Evolutionary conservation across 148 eudicot genomes (phyloP).

Genomic region (Rhododendron molle): DNA sequence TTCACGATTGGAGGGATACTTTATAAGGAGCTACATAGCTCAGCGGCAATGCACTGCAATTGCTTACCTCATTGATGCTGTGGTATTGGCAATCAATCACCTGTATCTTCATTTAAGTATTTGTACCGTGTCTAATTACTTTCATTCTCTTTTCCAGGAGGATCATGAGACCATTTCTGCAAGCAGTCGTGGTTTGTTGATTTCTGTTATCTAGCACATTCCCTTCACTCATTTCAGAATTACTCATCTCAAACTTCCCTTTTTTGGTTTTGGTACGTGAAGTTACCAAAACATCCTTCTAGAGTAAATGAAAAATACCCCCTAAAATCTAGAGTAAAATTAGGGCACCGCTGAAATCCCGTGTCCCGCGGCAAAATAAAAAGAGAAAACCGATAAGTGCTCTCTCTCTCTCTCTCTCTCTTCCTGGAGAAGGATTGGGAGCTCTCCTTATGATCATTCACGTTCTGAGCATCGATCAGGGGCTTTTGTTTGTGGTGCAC

Average conservation of each 20-base stretch:
- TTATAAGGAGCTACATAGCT: neutral
- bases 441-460: neutral
- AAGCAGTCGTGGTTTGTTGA: neutral
- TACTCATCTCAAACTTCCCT: too few species aligned
- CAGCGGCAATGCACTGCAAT: neutral
- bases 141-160: neutral
- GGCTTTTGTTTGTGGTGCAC: neutral
- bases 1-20: neutral
- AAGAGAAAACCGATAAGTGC: too few species aligned
- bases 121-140: neutral
- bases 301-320: too few species aligned
- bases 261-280: too few species aligned
- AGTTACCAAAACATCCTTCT: too few species aligned
- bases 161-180: neutral
- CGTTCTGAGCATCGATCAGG: neutral
- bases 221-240: too few species aligned
- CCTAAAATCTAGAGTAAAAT: too few species aligned
- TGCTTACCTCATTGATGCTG: neutral
- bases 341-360: too few species aligned
- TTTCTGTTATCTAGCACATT: neutral
- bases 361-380: too few species aligned
- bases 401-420: too few species aligned
- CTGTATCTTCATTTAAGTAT: neutral
- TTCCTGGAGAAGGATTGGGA: slow-evolving; percentile 5
- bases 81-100: neutral